phyloP scores from a whole-genome alignment of 169 alveolate species.

The Cryptosporidium sp. region DNA sequence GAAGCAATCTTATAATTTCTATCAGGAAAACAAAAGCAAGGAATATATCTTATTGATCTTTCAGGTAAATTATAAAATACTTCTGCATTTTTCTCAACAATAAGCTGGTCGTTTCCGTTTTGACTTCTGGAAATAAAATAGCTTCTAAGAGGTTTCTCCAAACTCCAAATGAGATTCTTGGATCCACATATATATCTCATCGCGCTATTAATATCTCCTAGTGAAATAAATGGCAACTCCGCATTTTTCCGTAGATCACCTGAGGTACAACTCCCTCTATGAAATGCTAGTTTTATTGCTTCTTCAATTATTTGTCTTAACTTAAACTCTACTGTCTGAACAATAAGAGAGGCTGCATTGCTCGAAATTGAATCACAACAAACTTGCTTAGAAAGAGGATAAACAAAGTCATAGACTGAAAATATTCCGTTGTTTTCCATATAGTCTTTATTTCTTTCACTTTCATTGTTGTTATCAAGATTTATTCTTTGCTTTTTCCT shows the following conservation, averaged over 20 bases:
- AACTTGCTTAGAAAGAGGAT: conserved; percentile 57
- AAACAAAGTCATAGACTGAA: conserved; percentile 66
- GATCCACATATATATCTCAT: conserved; percentile 58
- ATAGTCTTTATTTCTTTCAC: not conserved
- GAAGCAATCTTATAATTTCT: not conserved
- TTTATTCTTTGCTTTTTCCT: conserved; percentile 24
- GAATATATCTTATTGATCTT: conserved; percentile 35
- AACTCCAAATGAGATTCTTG: conserved; percentile 44
- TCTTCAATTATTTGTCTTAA: conserved; percentile 63
- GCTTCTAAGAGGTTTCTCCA: conserved; percentile 40
- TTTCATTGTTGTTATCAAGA: not conserved
- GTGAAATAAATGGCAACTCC: conserved; percentile 14
- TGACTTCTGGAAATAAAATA: conserved; percentile 1
- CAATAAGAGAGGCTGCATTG: conserved; percentile 52
- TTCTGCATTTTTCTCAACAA: conserved; percentile 28
- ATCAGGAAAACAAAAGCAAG: conserved; percentile 35
- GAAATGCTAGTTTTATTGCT: conserved; percentile 44
- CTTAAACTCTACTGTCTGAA: conserved; percentile 43
- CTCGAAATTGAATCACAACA: conserved; percentile 61
- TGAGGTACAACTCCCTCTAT: conserved; percentile 43
- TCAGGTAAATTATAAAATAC: conserved; percentile 51
- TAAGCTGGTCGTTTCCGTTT: not conserved
- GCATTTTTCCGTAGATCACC: not conserved
- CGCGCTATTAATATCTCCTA: conserved; percentile 54
- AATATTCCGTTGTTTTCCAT: not conserved